phyloP scores from a whole-genome alignment of 1,284 basidiomycete genomes.

The Lignosus rhinocerotis region DNA sequence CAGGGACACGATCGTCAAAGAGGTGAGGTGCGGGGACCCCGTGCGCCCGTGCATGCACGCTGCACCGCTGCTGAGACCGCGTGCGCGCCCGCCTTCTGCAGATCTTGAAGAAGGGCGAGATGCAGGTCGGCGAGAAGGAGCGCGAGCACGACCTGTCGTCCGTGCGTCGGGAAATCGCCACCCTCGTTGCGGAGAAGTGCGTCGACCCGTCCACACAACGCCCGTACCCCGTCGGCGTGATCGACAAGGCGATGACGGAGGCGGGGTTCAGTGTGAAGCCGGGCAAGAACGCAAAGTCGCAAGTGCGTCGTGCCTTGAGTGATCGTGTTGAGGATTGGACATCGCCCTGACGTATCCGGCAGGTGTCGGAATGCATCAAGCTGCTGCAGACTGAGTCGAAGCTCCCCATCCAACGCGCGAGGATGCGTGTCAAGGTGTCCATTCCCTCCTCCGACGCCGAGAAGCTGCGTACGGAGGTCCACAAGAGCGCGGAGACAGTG shows the following conservation, averaged over 20 bases:
- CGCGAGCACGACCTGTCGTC: slow-evolving; percentile 86
- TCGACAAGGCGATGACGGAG: slow-evolving; percentile 97
- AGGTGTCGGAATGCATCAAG: slow-evolving; percentile 94
- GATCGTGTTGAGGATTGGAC: neutral
- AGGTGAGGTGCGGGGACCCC: slow-evolving; percentile 51
- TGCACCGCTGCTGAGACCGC: no score
- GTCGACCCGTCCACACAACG: slow-evolving; percentile 90
- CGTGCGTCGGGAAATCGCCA: slow-evolving; percentile 90
- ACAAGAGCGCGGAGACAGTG: slow-evolving; percentile 77
- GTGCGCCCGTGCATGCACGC: neutral
- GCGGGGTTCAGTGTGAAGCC: slow-evolving; percentile 90
- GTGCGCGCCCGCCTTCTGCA: slow-evolving; percentile 31
- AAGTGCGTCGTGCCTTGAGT: slow-evolving; percentile 45
- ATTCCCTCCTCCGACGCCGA: slow-evolving; percentile 79
- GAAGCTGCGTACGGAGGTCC: slow-evolving; percentile 69
- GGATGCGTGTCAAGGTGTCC: slow-evolving; percentile 88
- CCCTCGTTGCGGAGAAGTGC: slow-evolving; percentile 91
- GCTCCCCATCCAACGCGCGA: slow-evolving; percentile 88
- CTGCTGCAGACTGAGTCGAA: slow-evolving; percentile 78
- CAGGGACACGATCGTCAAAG: slow-evolving; percentile 75
- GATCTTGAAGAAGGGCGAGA: slow-evolving; percentile 95
- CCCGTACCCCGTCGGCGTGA: slow-evolving; percentile 93
- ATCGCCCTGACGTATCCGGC: neutral
- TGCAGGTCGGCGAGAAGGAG: slow-evolving; percentile 98
- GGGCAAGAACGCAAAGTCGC: slow-evolving; percentile 90